Evolutionary conservation across 345 rosid species (phyloP).

Genomic region (Punica granatum): DNA sequence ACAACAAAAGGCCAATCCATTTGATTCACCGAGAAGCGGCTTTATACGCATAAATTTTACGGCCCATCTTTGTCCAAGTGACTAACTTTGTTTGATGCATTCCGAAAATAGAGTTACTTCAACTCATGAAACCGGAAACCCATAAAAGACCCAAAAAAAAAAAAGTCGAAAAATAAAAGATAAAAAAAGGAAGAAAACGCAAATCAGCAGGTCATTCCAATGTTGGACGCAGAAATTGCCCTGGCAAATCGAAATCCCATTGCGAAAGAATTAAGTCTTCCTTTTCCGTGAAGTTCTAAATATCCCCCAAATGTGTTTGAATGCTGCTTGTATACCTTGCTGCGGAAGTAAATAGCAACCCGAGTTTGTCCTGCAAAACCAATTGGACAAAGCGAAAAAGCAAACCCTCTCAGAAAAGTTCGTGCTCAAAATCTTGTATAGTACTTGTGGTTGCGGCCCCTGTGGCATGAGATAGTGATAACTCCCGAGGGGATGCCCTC

Average conservation of each 20-base stretch:
- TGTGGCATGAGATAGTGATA: too few species aligned
- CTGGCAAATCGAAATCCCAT: neutral
- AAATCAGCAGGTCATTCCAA: neutral
- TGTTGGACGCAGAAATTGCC: neutral
- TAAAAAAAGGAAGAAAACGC: neutral
- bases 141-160: neutral
- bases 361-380: neutral
- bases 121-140: neutral
- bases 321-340: neutral
- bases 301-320: neutral
- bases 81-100: neutral
- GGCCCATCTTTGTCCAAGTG: neutral
- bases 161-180: neutral
- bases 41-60: neutral
- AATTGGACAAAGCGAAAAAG: neutral
- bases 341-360: neutral
- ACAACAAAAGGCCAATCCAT: neutral
- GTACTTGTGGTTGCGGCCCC: too few species aligned
- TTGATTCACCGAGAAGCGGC: too few species aligned
- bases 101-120: neutral
- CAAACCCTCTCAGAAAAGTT: neutral
- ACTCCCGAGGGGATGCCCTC: neutral
- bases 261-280: neutral
- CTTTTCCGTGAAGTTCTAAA: neutral
- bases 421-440: too few species aligned